Percentiles rank a stretch among this genome's conserved stretches.
Evolutionary conservation across 2,329 filamentous ascomycete species (phyloP).

Genomic region (Venturiaceae sp.): DNA sequence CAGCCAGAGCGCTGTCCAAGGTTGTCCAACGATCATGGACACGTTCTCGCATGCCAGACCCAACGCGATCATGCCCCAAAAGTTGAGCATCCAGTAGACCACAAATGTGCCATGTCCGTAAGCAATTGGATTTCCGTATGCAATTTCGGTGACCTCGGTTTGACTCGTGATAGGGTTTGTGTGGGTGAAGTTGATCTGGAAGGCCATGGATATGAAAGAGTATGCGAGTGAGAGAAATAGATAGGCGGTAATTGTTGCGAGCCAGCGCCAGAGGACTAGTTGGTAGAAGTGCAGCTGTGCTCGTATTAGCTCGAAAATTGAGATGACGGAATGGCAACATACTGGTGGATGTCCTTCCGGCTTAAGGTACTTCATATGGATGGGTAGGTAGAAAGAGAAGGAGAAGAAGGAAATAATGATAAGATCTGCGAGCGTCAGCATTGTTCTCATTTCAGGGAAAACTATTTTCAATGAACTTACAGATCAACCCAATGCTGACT

Average conservation of each 20-base stretch:
- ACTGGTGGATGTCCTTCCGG: constrained; percentile 43
- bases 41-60: constrained; percentile 57
- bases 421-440: constrained; percentile 27
- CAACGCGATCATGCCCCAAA: constrained; percentile 52
- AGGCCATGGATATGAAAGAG: constrained; percentile 53
- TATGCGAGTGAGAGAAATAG: constrained; percentile 54
- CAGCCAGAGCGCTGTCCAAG: constrained; percentile 53
- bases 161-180: constrained; percentile 34
- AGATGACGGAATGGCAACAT: background rate
- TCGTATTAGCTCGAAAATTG: background rate
- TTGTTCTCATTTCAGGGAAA: too few relatives aligned
- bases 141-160: constrained; percentile 27
- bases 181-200: constrained; percentile 48
- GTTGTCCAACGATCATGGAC: constrained; percentile 51
- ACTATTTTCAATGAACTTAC: constrained; percentile 10
- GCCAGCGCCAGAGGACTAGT: constrained; percentile 48
- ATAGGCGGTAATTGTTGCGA: constrained; percentile 47
- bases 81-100: constrained; percentile 57
- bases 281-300: constrained; percentile 42
- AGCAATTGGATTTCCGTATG: constrained; percentile 36
- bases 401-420: constrained; percentile 61
- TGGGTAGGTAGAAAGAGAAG: constrained; percentile 54
- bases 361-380: constrained; percentile 50
- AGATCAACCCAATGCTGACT: constrained; percentile 54
- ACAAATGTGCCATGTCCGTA: constrained; percentile 50